Conservation (phyloP, 2,329 filamentous ascomycete genomes). For the Talaromyces pinophilus region DNA sequence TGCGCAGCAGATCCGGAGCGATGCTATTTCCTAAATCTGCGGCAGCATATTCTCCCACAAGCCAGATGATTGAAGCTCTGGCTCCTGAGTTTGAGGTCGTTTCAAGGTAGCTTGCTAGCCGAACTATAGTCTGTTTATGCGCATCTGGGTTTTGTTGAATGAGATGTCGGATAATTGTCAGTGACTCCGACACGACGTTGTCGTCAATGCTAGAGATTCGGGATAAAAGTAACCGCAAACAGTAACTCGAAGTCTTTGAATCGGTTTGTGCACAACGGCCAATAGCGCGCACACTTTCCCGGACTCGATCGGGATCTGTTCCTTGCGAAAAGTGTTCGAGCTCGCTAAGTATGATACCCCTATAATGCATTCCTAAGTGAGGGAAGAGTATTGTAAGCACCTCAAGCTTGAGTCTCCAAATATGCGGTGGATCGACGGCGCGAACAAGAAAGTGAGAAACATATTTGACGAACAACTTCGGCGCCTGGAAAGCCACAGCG, state of each 20-base stretch:
- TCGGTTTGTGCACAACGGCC: constrained; percentile 87
- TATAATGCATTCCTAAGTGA: constrained; percentile 70
- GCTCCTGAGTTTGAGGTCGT: constrained; percentile 84
- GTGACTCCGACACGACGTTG: constrained; percentile 82
- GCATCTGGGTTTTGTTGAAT: constrained; percentile 85
- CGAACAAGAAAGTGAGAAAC: constrained; percentile 86
- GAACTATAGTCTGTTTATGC: constrained; percentile 82
- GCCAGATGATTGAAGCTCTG: constrained; percentile 92
- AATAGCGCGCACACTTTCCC: constrained; percentile 88
- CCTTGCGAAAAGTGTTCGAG: constrained; percentile 87
- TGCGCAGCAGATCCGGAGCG: constrained; percentile 85
- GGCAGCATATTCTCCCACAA: constrained; percentile 91
- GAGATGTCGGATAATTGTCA: constrained; percentile 92
- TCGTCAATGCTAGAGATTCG: constrained; percentile 89
- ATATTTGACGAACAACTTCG: constrained; percentile 82
- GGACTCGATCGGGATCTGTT: constrained; percentile 73
- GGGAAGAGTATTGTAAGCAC: constrained; percentile 89
- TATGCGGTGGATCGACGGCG: constrained; percentile 72
- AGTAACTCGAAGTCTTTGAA: constrained; percentile 69
- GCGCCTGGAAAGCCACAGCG: constrained; percentile 76
- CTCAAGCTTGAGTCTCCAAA: constrained; percentile 92
- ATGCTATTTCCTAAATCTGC: constrained; percentile 81
- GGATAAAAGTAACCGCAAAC: constrained; percentile 76
- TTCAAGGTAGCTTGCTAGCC: constrained; percentile 87
- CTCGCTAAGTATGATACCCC: constrained; percentile 86